These are phyloP conservation scores for Scedosporium aurantiacum DNA, from an alignment of 2,329 filamentous ascomycete genomes.

Conservation along the genomic window DNA sequence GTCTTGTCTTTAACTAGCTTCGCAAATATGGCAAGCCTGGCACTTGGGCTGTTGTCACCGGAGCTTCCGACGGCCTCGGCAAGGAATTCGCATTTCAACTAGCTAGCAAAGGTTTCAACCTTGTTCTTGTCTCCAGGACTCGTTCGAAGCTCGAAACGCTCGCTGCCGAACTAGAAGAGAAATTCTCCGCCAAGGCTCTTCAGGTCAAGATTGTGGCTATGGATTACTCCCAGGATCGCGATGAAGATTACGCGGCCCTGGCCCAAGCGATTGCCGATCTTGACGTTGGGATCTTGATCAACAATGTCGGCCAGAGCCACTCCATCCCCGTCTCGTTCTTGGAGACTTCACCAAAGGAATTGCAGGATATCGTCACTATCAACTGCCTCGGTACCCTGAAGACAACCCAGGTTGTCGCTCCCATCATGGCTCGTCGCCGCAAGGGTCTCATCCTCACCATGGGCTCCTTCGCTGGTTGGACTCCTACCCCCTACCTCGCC, in stretches of 20 bases:
- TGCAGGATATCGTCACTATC: conserved; percentile 85
- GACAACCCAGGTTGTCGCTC: conserved; percentile 74
- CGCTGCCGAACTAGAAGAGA: conserved; percentile 60
- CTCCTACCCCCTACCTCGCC: conserved; percentile 82
- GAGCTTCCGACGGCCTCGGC: conserved; percentile 90
- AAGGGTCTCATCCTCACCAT: conserved; percentile 88
- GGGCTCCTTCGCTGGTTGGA: conserved; percentile 90
- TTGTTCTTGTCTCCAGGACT: conserved; percentile 92
- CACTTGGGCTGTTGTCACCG: conserved; percentile 89
- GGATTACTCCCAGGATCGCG: conserved; percentile 76
- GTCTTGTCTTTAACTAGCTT: conserved; percentile 43
- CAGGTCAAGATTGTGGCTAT: conserved; percentile 74
- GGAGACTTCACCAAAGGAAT: conserved; percentile 66
- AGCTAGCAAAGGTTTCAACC: conserved; percentile 83
- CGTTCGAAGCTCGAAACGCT: conserved; percentile 76
- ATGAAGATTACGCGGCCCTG: conserved; percentile 69
- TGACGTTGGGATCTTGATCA: conserved; percentile 80
- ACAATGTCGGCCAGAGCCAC: conserved; percentile 95
- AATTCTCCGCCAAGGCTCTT: conserved; percentile 49
- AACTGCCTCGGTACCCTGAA: conserved; percentile 88
- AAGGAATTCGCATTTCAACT: conserved; percentile 93
- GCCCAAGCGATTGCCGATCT: conserved; percentile 57
- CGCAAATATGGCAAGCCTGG: conserved; percentile 83
- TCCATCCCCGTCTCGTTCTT: conserved; percentile 83
- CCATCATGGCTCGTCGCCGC: conserved; percentile 74